Conservation (phyloP, 352 stramenopile genomes). For the Phytophthora megakarya region DNA sequence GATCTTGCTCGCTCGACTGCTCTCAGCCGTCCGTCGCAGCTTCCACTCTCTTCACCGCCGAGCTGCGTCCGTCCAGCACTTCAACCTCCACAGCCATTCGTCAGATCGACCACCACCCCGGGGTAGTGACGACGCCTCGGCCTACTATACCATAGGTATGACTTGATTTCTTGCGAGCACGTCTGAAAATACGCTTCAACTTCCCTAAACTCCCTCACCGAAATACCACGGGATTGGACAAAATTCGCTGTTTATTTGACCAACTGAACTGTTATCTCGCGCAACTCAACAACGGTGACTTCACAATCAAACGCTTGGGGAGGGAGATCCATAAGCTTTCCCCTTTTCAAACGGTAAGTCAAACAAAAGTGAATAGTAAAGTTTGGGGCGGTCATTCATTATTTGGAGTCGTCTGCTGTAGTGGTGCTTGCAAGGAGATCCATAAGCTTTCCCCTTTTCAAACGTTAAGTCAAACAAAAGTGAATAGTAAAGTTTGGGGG, state of each 20-base stretch:
- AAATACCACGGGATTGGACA: constrained; percentile 6
- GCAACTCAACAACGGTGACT: constrained; percentile 5
- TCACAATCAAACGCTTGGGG: constrained; percentile 16
- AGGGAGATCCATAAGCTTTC: background rate
- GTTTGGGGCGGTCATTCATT: background rate
- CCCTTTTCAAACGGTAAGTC: background rate
- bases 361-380: background rate
- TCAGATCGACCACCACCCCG: too few relatives aligned
- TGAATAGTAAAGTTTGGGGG: background rate
- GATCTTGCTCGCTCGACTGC: too few relatives aligned
- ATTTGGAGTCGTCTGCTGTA: constrained; percentile 20
- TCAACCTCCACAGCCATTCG: too few relatives aligned
- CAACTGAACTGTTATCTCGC: constrained; percentile 3
- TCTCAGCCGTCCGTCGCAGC: too few relatives aligned
- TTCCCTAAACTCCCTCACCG: too few relatives aligned
- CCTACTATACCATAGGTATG: too few relatives aligned
- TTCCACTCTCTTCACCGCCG: too few relatives aligned
- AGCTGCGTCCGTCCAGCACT: too few relatives aligned
- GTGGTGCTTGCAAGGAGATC: constrained; percentile 1
- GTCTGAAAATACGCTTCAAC: constrained; percentile 5
- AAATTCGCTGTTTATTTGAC: background rate
- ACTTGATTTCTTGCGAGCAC: too few relatives aligned
- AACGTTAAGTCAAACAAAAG: background rate
- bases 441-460: background rate
- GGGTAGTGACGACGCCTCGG: too few relatives aligned